Evolutionary conservation across 306 rosid genomes (phyloP).

Genomic region (Quercus rubra): DNA sequence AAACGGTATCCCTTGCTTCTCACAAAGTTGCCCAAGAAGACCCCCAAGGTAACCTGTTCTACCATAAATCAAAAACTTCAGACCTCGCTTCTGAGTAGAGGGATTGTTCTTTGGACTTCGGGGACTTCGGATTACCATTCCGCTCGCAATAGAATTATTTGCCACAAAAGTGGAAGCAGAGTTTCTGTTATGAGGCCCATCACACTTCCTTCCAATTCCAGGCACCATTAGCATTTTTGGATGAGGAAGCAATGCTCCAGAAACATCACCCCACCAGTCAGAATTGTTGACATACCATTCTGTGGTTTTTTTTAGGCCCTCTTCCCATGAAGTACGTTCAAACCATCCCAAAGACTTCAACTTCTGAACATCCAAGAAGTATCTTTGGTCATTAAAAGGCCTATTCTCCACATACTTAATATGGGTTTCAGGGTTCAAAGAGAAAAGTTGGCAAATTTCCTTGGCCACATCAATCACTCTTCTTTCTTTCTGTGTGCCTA

Average conservation of each 20-base stretch:
- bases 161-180: constrained; percentile 26
- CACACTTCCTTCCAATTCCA: constrained; percentile 62
- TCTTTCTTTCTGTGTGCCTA: constrained; percentile 83
- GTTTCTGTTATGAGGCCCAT: constrained; percentile 56
- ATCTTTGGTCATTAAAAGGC: constrained; percentile 88
- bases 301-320: constrained; percentile 83
- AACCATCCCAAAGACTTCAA: constrained; percentile 79
- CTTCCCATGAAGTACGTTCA: constrained; percentile 77
- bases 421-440: constrained; percentile 47
- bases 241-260: constrained; percentile 94
- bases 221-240: constrained; percentile 94
- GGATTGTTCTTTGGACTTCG: too few relatives aligned
- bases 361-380: constrained; percentile 83
- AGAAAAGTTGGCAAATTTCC: constrained; percentile 73
- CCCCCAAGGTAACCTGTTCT: constrained; percentile 89
- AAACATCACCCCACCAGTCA: constrained; percentile 93
- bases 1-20: constrained; percentile 68
- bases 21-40: constrained; percentile 70
- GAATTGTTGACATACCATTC: constrained; percentile 84
- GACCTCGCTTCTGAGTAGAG: constrained; percentile 40
- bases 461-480: constrained; percentile 86
- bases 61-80: constrained; percentile 77
- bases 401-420: constrained; percentile 88
- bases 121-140: too few relatives aligned
- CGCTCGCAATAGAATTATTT: too few relatives aligned